Evolutionary conservation across 2,329 filamentous ascomycete genomes (phyloP).

Genomic region (Aureobasidium sp.): DNA sequence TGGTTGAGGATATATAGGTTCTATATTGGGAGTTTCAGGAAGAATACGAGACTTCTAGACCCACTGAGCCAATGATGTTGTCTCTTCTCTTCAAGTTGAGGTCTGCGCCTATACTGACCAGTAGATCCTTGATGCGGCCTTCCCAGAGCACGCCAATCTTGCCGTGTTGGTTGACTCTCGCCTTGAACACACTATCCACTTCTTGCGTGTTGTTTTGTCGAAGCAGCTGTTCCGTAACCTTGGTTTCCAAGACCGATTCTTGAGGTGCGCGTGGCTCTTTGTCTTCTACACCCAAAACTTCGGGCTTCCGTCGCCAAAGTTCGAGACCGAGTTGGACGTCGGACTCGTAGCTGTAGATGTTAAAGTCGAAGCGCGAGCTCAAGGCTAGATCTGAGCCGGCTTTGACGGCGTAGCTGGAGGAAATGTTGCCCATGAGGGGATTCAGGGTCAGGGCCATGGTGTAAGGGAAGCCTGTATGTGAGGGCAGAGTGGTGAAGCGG

Average conservation of each 20-base stretch:
- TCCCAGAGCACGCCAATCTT: constrained; percentile 87
- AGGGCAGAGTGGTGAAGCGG: constrained; percentile 80
- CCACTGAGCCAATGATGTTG: constrained; percentile 69
- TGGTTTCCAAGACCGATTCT: neutral
- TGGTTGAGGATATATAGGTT: no score
- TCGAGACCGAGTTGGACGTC: constrained; percentile 88
- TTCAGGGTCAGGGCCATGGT: constrained; percentile 91
- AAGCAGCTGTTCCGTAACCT: neutral
- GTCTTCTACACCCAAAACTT: neutral
- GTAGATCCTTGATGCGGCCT: constrained; percentile 80
- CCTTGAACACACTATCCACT: constrained; percentile 82
- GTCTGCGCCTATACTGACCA: constrained; percentile 84
- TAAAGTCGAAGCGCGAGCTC: constrained; percentile 90
- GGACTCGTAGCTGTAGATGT: constrained; percentile 96
- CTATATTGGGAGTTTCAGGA: constrained; percentile 53
- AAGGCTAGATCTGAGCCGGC: constrained; percentile 77
- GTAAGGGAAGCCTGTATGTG: constrained; percentile 76
- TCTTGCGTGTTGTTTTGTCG: constrained; percentile 32
- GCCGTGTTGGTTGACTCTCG: constrained; percentile 80
- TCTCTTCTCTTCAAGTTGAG: constrained; percentile 72
- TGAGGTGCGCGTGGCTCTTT: constrained; percentile 8
- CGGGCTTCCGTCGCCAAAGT: constrained; percentile 62
- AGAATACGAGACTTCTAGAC: constrained; percentile 76
- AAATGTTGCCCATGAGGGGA: constrained; percentile 88
- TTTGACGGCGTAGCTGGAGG: constrained; percentile 83